Base-by-base conservation (phyloP, 148 eudicot genomes). In the Persicaria maculosa region DNA sequence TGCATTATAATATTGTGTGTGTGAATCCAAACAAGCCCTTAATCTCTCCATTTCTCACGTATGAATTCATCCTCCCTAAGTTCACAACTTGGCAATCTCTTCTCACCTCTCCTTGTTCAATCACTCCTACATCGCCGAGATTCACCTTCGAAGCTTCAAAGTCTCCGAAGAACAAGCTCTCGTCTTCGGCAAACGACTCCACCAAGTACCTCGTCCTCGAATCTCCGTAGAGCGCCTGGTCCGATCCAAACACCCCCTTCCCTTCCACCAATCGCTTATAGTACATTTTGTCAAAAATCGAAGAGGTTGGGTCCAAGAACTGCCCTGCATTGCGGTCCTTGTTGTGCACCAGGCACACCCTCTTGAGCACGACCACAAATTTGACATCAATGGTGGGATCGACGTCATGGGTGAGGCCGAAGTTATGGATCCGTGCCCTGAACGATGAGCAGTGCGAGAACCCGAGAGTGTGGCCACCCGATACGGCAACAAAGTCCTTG, bases 391-490 rank as follows among this genome's bases (percentile, higher is more conserved):
- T 57, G 44, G 86, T 81, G 2, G 93, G 91, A 79, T 91, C 97
- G 15, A 85, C 50, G 48, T 87, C 84, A 31, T 74, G 53, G 72
- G 19, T 53, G 72, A 75, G 77, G 74, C 74, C 79, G 48, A 84
- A 88, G 76, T 81, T 83, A 77, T 80, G 91, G 68, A 91, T 77
- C 17, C 93, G 81, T 57, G 87, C 74, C 72, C 85, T 87, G 83
- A 91, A 89, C 10, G 97, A 89, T 2, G 88, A 86, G 75, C 97
- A 91, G 59, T 91, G 97, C 45, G 91, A 77, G 22, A 88, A 86
- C 8, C 97, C 93, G 43, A 91, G 83, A 2, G 93, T 86, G 76
- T 91, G 97, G 15, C 87, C 88, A 67, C 97, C 97, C 2, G 85
- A 65, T 5, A 83, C 74, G 6, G 80, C 72, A 10, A 77, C 85